Conservation (phyloP, 768 basidiomycete species). For the Trametes elegans region DNA sequence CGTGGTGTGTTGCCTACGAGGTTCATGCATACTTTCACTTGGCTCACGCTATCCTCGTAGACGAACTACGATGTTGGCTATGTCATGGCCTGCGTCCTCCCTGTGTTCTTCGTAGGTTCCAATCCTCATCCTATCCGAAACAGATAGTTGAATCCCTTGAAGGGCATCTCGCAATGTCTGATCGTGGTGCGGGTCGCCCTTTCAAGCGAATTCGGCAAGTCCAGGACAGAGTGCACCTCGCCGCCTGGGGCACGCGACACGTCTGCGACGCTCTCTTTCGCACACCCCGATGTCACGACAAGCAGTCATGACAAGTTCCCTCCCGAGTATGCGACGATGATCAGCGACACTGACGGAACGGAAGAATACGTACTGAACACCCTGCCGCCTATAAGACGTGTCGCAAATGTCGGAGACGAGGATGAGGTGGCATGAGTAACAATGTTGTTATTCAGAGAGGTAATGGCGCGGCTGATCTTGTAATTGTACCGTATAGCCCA, state of each 20-base stretch:
- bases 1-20: conserved; percentile 7
- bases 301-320: neutral
- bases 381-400: neutral
- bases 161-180: conserved; percentile 29
- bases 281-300: neutral
- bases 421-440: neutral
- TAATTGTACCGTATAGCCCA: no score
- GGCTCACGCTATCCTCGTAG: neutral
- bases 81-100: conserved; percentile 22
- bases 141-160: neutral
- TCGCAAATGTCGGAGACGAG: neutral
- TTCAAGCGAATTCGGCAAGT: conserved; percentile 1
- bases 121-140: neutral
- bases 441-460: no score
- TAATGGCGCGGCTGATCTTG: no score
- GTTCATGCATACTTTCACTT: neutral
- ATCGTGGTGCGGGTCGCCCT: conserved; percentile 26
- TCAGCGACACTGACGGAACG: neutral
- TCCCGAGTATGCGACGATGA: neutral
- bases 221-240: neutral
- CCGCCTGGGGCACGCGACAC: no score
- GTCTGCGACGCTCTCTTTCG: neutral
- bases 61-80: conserved; percentile 21
- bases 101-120: conserved; percentile 23
- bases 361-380: no score